A percentile compares a stretch with the other conserved stretches of the same genome.
Conservation (phyloP, 352 stramenopile species). For the Pythium sp. region DNA sequence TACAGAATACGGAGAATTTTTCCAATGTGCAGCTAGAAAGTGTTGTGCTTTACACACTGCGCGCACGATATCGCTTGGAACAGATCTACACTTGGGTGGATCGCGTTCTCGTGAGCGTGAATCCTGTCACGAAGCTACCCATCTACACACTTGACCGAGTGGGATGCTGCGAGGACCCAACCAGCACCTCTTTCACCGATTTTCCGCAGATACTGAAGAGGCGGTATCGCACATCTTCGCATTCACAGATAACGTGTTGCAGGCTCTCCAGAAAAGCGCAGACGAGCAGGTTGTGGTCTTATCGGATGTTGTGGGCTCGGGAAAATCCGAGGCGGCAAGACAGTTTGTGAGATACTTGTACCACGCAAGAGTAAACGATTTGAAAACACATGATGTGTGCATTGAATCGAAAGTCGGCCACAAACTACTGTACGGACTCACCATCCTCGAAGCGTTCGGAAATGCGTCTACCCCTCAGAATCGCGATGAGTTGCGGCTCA, state of each 20-base stretch:
- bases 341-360: constrained; percentile 81
- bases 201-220: constrained; percentile 37
- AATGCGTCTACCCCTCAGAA: constrained; percentile 61
- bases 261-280: constrained; percentile 69
- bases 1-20: constrained; percentile 25
- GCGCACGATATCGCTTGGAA: constrained; percentile 75
- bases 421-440: constrained; percentile 76
- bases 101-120: constrained; percentile 68
- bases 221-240: constrained; percentile 73
- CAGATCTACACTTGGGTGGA: constrained; percentile 83
- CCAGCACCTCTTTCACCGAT: constrained; percentile 47
- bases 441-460: constrained; percentile 71
- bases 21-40: constrained; percentile 64
- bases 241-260: constrained; percentile 70
- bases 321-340: constrained; percentile 78
- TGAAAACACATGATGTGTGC: constrained; percentile 45
- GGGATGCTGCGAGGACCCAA: constrained; percentile 61
- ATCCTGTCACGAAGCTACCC: constrained; percentile 60
- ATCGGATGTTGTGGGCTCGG: constrained; percentile 62
- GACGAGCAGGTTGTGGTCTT: constrained; percentile 80
- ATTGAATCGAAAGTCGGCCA: constrained; percentile 60
- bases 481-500: constrained; percentile 68
- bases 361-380: constrained; percentile 28
- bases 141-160: constrained; percentile 83
- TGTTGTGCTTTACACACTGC: constrained; percentile 66